Evolutionary conservation across 306 rosid genomes (phyloP).

Genomic region (Rosa lucieae): DNA sequence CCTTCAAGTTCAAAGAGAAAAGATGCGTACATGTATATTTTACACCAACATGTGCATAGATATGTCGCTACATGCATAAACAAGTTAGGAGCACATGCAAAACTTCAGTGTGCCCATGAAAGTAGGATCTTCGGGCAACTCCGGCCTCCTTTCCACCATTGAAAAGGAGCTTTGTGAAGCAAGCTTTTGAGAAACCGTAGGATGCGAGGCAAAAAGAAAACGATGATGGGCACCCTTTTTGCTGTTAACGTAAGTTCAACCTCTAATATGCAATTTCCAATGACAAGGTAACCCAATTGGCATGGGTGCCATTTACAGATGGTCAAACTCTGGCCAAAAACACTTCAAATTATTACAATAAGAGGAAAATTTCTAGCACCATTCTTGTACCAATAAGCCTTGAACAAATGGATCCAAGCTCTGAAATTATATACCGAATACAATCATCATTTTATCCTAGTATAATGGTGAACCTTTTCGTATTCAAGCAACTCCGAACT

Average conservation of each 20-base stretch:
- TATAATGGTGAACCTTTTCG: too few relatives aligned
- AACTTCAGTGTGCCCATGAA: background rate
- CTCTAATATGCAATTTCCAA: background rate
- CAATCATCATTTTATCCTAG: too few relatives aligned
- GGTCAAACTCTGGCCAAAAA: too few relatives aligned
- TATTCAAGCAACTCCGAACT: too few relatives aligned
- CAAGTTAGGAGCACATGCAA: slow-evolving; percentile 5
- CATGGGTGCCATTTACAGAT: too few relatives aligned
- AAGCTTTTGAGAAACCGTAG: background rate
- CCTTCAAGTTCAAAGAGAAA: background rate
- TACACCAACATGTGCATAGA: slow-evolving; percentile 1
- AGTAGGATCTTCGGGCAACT: background rate
- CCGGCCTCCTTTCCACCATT: background rate
- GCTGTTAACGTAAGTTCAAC: background rate
- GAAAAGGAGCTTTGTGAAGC: background rate
- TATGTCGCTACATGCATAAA: background rate
- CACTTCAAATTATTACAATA: too few relatives aligned
- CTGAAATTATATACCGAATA: too few relatives aligned
- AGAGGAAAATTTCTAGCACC: too few relatives aligned
- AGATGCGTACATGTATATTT: background rate
- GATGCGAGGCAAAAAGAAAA: background rate
- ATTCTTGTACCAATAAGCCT: too few relatives aligned
- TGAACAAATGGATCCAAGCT: too few relatives aligned
- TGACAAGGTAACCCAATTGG: too few relatives aligned
- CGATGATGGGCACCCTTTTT: background rate